A percentile compares a stretch with the other conserved stretches of the same genome.
Conservation (phyloP, 2,329 filamentous ascomycete genomes). For the Didymellaceae sp. region DNA sequence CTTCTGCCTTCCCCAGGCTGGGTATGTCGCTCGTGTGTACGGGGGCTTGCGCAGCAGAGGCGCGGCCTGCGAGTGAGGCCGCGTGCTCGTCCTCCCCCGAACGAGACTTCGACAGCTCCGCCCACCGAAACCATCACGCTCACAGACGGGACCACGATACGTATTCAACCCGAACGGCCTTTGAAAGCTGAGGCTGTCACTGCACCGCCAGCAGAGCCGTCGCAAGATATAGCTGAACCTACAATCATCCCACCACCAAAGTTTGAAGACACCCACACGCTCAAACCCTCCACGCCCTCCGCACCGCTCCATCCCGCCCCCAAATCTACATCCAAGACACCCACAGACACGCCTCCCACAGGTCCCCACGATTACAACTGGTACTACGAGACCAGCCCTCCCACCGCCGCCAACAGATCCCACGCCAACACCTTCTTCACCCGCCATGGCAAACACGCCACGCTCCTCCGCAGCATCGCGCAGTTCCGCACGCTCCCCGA, state of each 20-base stretch:
- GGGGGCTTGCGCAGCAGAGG: neutral
- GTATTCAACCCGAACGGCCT: conserved; percentile 4
- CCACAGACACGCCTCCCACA: conserved; percentile 12
- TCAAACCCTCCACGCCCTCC: conserved; percentile 29
- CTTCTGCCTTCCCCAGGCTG: conserved; percentile 5
- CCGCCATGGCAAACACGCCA: conserved; percentile 47
- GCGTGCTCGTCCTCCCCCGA: conserved; percentile 3
- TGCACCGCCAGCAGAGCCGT: neutral
- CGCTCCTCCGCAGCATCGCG: conserved; percentile 65
- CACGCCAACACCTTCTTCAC: conserved; percentile 55
- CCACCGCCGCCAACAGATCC: conserved; percentile 45
- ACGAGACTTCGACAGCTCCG: neutral
- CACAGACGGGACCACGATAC: conserved; percentile 15
- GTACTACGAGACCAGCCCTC: conserved; percentile 44
- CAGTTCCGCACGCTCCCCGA: conserved; percentile 67
- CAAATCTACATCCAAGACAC: neutral
- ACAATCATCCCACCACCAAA: neutral
- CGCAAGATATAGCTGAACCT: neutral
- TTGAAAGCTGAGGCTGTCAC: neutral
- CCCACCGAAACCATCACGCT: conserved; percentile 7
- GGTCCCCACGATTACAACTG: conserved; percentile 32
- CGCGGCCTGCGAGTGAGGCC: conserved; percentile 7
- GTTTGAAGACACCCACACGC: neutral
- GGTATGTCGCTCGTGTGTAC: conserved; percentile 3
- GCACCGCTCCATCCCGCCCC: conserved; percentile 4